These are phyloP conservation scores for Ilyonectria robusta DNA, from an alignment of 2,329 filamentous ascomycete genomes.

Conservation along the genomic window DNA sequence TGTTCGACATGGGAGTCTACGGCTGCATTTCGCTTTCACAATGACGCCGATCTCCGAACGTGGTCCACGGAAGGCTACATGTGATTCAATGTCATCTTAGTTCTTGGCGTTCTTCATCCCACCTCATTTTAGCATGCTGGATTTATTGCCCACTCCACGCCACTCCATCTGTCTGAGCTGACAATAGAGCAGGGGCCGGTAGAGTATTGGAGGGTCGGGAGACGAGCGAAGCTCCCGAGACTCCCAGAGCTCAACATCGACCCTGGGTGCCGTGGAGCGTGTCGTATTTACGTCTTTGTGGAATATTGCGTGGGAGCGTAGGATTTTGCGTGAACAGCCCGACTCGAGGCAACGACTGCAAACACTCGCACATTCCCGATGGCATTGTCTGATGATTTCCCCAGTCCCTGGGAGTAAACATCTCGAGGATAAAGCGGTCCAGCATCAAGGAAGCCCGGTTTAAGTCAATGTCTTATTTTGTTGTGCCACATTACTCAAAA, in stretches of 20 bases:
- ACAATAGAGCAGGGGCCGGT: background rate
- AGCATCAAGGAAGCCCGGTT: background rate
- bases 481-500: conserved; percentile 3
- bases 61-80: background rate
- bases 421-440: background rate
- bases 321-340: background rate
- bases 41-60: background rate
- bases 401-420: background rate
- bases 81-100: background rate
- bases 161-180: no score
- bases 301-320: background rate
- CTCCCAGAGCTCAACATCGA: background rate
- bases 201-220: background rate
- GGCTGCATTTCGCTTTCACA: background rate
- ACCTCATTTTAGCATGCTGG: background rate
- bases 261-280: background rate
- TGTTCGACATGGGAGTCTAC: background rate
- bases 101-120: background rate
- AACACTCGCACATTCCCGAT: background rate
- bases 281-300: background rate
- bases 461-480: conserved; percentile 18
- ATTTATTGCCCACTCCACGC: no score
- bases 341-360: background rate
- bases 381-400: background rate
- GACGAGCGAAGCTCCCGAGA: background rate